Evolutionary conservation across 768 basidiomycete genomes (phyloP).

Genomic region (Mycena crocata): DNA sequence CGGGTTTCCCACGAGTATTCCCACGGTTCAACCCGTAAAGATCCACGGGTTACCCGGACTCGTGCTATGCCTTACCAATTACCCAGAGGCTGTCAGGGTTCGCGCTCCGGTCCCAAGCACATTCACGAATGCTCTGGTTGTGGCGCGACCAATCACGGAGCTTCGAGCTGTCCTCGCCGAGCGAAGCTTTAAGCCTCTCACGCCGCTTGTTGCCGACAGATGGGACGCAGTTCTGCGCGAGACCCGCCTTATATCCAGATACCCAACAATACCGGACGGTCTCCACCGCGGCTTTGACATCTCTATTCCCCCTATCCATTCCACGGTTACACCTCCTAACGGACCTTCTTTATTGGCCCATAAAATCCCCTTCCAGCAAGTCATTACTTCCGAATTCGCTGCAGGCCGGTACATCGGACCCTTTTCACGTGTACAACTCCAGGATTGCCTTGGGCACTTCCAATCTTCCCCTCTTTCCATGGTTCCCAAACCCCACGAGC

Average conservation of each 20-base stretch:
- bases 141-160: conserved; percentile 53
- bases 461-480: too few relatives aligned
- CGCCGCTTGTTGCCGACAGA: conserved; percentile 42
- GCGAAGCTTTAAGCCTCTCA: conserved; percentile 41
- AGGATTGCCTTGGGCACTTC: too few relatives aligned
- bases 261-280: conserved; percentile 38
- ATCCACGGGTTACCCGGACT: too few relatives aligned
- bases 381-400: conserved; percentile 18
- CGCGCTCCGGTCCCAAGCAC: conserved; percentile 32
- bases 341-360: conserved; percentile 32
- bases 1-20: too few relatives aligned
- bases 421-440: too few relatives aligned
- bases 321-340: conserved; percentile 48
- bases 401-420: conserved; percentile 35
- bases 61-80: too few relatives aligned
- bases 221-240: conserved; percentile 41
- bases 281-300: conserved; percentile 48
- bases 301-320: conserved; percentile 43
- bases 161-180: conserved; percentile 50
- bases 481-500: too few relatives aligned
- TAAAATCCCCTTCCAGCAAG: conserved; percentile 23
- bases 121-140: conserved; percentile 50
- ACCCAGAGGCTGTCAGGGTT: too few relatives aligned
- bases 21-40: too few relatives aligned
- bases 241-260: conserved; percentile 21